Evolutionary conservation across 257 asterid species (phyloP).

Genomic region (Scutellaria minor): DNA sequence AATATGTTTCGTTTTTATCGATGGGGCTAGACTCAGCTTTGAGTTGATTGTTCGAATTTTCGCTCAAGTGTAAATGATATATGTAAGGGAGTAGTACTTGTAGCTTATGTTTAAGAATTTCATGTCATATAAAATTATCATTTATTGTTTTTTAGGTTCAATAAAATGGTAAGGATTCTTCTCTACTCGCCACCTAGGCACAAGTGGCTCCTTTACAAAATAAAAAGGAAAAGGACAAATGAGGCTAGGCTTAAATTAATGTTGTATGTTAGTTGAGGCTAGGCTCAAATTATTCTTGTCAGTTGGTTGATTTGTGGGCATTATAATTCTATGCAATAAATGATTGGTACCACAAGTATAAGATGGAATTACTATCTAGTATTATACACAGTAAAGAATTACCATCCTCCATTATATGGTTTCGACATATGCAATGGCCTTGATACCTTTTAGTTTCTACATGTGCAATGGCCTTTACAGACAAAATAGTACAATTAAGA

Average conservation of each 20-base stretch:
- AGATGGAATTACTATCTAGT: not conserved
- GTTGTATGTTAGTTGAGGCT: not conserved
- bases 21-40: not conserved
- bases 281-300: not conserved
- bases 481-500: not conserved
- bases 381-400: not conserved
- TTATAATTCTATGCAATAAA: slow-evolving; percentile 2
- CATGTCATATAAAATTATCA: slow-evolving; percentile 14
- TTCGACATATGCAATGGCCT: not conserved
- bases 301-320: not conserved
- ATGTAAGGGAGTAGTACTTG: slow-evolving; percentile 1
- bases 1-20: not conserved
- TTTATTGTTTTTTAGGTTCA: slow-evolving; percentile 3
- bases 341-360: not conserved
- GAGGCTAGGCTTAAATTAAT: not conserved
- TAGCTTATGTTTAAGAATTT: not conserved
- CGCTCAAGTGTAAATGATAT: not conserved
- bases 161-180: slow-evolving; percentile 6
- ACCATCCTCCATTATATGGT: not conserved
- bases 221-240: not conserved
- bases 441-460: not conserved
- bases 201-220: not conserved
- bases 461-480: not conserved
- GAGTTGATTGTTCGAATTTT: slow-evolving; percentile 9
- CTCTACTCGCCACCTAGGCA: not conserved